Evolutionary conservation across 768 basidiomycete genomes (phyloP), one percentile per base, ranked within the genome.

Genomic region (Trametes maxima): DNA sequence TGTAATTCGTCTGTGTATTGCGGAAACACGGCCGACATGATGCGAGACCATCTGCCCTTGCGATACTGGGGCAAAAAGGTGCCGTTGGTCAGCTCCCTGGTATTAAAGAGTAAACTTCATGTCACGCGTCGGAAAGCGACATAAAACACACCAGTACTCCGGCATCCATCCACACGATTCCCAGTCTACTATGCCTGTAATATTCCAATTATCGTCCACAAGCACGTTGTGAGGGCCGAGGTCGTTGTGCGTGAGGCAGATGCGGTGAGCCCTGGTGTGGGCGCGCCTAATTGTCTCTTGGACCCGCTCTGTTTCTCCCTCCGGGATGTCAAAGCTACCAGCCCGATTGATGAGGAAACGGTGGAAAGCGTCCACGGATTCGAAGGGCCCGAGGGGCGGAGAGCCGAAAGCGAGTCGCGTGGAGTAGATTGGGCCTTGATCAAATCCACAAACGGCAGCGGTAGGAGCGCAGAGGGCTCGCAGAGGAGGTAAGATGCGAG

Each of bases 161-260:
- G 68, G 68, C 67, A 69, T 59, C 68, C 67, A 68, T 13, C 60
- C 67, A 19, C 54, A 40, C 17, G 51, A 58, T 40, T 67, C 69
- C 61, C 63, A 70, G 54, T 70, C 69, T 25, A 68, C 53, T n/a
- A 70, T 63, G 39, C 69, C 67, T 4, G 67, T 57, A 14, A 68
- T 44, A 16, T 62, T 60, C 28, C 65, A 65, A 0, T 68, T 24
- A 0, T 64, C 48, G 52, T 73, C 70, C 17, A 77, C 64, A 22
- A 78, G 68, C 17, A 77, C 60, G 62, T 77, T 78, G n/a, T 74
- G 74, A 11, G 73, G 70, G 39, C 72, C 73, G 28, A 78, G 50
- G 60, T 78, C 77, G 60, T 75, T 74, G 60, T 78, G 77, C 44
- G 69, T 69, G 58, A 77, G 45, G 37, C 67, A 64, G n/a, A 66